A percentile compares a stretch with the other conserved stretches of the same genome.
phyloP scores from a whole-genome alignment of 225 moss, liverwort and hornwort genomes.

The Climacium dendroides region DNA sequence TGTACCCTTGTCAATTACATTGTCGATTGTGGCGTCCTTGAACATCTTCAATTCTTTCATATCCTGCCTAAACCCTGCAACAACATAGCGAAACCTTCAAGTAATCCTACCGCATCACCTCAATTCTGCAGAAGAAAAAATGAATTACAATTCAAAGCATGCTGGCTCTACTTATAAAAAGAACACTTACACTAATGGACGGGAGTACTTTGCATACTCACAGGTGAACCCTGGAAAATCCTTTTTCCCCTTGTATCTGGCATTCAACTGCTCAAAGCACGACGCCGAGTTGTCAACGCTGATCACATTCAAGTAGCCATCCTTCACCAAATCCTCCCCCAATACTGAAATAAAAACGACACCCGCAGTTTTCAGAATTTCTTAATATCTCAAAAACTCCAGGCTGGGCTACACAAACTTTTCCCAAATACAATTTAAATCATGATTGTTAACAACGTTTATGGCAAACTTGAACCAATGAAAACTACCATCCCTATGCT shows the following conservation, averaged over 20 bases:
- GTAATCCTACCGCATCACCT: neutral
- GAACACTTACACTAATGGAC: neutral
- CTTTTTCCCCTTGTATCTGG: slow-evolving; percentile 24
- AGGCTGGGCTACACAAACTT: no score
- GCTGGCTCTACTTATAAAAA: neutral
- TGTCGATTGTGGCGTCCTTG: slow-evolving; percentile 12
- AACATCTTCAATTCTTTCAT: slow-evolving; percentile 29
- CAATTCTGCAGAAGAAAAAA: neutral
- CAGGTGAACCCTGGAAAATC: slow-evolving; percentile 9
- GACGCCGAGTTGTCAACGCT: slow-evolving; percentile 13
- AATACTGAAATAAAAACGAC: neutral
- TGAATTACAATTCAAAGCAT: neutral
- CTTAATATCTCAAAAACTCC: neutral
- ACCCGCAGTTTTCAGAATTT: neutral
- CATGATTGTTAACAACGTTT: neutral
- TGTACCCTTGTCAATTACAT: slow-evolving; percentile 30
- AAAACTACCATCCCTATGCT: neutral
- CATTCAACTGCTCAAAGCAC: slow-evolving; percentile 17
- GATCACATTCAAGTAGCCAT: slow-evolving; percentile 30
- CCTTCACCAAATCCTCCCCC: slow-evolving; percentile 33
- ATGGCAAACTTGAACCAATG: neutral
- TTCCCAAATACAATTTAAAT: neutral
- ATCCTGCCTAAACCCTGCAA: slow-evolving; percentile 18
- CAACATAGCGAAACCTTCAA: neutral
- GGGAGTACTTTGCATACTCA: neutral